Base-by-base conservation (phyloP, 2,329 filamentous ascomycete species). In the Alternaria alternata region DNA sequence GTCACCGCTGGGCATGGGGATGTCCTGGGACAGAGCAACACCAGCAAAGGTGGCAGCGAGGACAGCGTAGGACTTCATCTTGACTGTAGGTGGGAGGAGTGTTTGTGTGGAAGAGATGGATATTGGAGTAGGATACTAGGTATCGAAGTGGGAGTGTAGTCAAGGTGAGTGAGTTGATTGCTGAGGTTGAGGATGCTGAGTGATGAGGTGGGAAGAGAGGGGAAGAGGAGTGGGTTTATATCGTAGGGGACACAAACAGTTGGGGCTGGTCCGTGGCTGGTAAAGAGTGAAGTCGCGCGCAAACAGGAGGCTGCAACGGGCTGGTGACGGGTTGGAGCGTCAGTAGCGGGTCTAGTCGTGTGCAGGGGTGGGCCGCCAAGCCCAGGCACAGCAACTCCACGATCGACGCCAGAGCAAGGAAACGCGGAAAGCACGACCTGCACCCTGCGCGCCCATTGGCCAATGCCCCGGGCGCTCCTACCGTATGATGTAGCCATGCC, bases 1-100 rank as follows among this genome's bases (percentile, higher is more conserved):
- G 12, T 60, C 57, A n/a, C 57, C 57, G 22, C 4, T 60, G 34
- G 57, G 57, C 53, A 57, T 51, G 47, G 57, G 44, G 3, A 76
- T 66, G 57, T 61, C 56, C 72, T 80, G 78, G 62, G 77, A 76
- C 32, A 75, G 51, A 52, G 71, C 78, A 59, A 69, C 68, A 67
- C 74, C 69, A 62, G 73, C 76, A 59, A 69, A 55, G 38, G 57
- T 63, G 65, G 69, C 57, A 54, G 75, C 75, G 59, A 80, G 67
- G 72, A 79, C 54, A 59, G 73, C 72, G 59, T 79, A 71, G 49
- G 77, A 77, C 74, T 78, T 79, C 78, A 80, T 80, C 59, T 67
- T 75, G 69, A 55, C 47, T 54, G 57, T 51, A 42, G 47, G 54
- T 57, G 52, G 44, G 57, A 38, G 54, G 55, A 52, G 54, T 38